Base-by-base conservation (phyloP, 805 yeast species). In the Nakazawaea pomicola region DNA sequence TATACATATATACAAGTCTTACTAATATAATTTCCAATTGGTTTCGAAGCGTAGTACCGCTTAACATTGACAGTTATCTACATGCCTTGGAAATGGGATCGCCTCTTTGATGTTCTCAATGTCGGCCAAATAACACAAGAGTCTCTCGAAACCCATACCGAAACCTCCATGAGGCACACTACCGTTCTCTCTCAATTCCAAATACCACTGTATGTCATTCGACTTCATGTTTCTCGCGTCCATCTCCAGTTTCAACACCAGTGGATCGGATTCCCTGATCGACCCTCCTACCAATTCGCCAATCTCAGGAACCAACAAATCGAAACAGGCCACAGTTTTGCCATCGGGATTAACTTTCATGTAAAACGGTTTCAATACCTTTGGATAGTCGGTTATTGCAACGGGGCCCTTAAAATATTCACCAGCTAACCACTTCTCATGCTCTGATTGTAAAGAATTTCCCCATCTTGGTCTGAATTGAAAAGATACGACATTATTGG, bases 211-310 rank as follows among this genome's bases (percentile, higher is more conserved):
- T 58, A 93, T 58, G 15, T 76, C 74, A 2, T 68, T 72, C 0
- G 54, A 35, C 40, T 75, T 72, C 90, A 89, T 84, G 2, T 64
- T 65, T 41, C 83, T 61, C 3, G 54, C 43, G 6, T 57, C 43
- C 59, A 91, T 78, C 45, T 76, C 83, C 1, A 46, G 46, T 2
- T 65, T 49, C 14, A 93, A 61, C 10, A 44, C 50, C 0, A 60
- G 69, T 45, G 73, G 63, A 46, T 74, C 62, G 53, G 85, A 86
- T 53, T 91, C 96, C 60, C 99, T 84, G 46, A 93, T 50, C 1
- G 96, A 88, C 0, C 99, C 99, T 2, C 99, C 99, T 6, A 87
- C 80, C 12, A 93, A 65, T 58, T 93, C 99, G 18, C 98, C 99
- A 43, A 93, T 73, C 15, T 82, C 91, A 0, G 99, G 99, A 15